Conservation (phyloP, 2,329 filamentous ascomycete species). For the Phoma herbarum region DNA sequence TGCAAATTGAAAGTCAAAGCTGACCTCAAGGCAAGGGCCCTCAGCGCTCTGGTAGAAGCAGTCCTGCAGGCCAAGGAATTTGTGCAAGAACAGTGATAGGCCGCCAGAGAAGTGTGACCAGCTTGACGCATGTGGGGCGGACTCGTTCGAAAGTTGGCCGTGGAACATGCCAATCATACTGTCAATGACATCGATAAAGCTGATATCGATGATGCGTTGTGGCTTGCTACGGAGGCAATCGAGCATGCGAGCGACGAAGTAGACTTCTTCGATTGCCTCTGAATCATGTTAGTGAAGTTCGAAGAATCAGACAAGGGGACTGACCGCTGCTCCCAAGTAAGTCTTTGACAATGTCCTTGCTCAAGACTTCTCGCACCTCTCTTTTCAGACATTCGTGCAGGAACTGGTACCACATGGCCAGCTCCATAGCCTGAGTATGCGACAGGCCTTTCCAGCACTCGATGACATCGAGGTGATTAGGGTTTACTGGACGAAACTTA, state of each 20-base stretch:
- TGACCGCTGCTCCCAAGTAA: slow-evolving; percentile 3
- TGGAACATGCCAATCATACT: slow-evolving; percentile 41
- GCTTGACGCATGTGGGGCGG: slow-evolving; percentile 5
- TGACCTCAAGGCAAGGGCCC: slow-evolving; percentile 27
- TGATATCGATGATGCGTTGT: slow-evolving; percentile 30
- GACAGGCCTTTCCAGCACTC: slow-evolving; percentile 50
- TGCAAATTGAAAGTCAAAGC: slow-evolving; percentile 20
- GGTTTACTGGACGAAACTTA: slow-evolving; percentile 1
- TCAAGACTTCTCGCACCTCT: slow-evolving; percentile 1
- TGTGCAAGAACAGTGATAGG: slow-evolving; percentile 39
- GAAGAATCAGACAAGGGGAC: background rate
- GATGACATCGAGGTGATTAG: slow-evolving; percentile 46
- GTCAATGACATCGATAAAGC: slow-evolving; percentile 32
- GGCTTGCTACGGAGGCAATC: slow-evolving; percentile 16
- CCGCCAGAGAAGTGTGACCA: slow-evolving; percentile 41
- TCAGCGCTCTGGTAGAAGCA: slow-evolving; percentile 37
- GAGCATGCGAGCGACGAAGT: slow-evolving; percentile 25
- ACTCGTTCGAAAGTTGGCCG: slow-evolving; percentile 13
- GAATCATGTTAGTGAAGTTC: background rate
- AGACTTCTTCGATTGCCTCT: slow-evolving; percentile 21
- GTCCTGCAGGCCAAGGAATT: slow-evolving; percentile 46
- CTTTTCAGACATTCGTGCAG: slow-evolving; percentile 21
- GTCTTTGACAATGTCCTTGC: background rate
- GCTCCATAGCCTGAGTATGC: slow-evolving; percentile 38
- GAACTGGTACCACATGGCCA: slow-evolving; percentile 44